These are phyloP conservation scores for Typha latifolia DNA, from an alignment of 176 grass and related monocot genomes.

Conservation along the genomic window DNA sequence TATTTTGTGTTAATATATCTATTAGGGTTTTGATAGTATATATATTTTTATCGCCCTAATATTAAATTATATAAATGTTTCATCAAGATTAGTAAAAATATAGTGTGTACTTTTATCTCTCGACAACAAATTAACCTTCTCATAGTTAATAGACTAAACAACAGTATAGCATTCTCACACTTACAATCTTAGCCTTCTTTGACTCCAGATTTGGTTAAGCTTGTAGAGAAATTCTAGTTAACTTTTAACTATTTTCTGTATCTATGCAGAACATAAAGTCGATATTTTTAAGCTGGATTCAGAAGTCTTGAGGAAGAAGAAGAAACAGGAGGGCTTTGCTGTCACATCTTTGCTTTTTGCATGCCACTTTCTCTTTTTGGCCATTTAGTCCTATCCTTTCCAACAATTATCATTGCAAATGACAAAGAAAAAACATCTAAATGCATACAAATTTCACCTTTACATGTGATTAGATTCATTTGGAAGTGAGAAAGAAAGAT, in stretches of 20 bases:
- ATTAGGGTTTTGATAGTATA: too few species aligned
- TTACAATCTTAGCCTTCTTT: too few species aligned
- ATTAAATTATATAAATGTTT: too few species aligned
- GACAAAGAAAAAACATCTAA: slow-evolving; percentile 6
- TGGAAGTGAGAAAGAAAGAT: slow-evolving; percentile 10
- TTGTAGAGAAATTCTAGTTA: neutral
- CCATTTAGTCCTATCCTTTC: slow-evolving; percentile 37
- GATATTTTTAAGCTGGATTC: slow-evolving; percentile 34
- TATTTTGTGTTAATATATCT: too few species aligned
- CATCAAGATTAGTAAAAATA: too few species aligned
- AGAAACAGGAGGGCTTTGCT: slow-evolving; percentile 58
- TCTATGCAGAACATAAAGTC: slow-evolving; percentile 8
- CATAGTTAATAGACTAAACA: too few species aligned
- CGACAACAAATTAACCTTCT: too few species aligned
- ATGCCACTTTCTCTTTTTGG: slow-evolving; percentile 37
- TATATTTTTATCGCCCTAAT: too few species aligned
- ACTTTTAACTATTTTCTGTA: neutral
- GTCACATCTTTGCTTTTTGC: slow-evolving; percentile 42
- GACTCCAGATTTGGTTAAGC: neutral
- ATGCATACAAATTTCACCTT: slow-evolving; percentile 26
- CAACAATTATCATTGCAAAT: slow-evolving; percentile 18
- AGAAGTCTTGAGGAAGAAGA: slow-evolving; percentile 63
- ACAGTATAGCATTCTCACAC: too few species aligned
- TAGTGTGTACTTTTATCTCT: too few species aligned
- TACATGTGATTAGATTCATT: slow-evolving; percentile 26